Percentiles rank a stretch among this genome's conserved stretches.
Conservation (phyloP, 176 grass and related monocot species). For the bread wheat (Triticum aestivum) region DNA sequence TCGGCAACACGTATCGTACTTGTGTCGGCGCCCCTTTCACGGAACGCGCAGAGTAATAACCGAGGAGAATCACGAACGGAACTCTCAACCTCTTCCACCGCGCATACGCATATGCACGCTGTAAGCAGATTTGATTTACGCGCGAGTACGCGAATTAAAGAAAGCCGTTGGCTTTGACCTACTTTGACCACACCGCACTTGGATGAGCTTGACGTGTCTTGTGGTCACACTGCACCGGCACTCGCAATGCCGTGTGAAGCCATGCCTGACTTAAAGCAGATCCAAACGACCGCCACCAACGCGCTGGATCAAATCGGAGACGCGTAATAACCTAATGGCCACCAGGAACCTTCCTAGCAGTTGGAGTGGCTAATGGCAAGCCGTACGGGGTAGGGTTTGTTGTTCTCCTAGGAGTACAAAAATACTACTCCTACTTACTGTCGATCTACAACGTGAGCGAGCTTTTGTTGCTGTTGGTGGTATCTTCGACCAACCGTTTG, state of each 20-base stretch:
- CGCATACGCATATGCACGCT: not conserved
- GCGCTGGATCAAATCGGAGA: too few relatives aligned
- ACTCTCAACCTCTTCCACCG: not conserved
- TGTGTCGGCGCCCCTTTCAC: not conserved
- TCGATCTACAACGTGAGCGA: not conserved
- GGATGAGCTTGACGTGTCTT: not conserved
- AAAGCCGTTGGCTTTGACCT: not conserved
- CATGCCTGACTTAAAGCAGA: not conserved
- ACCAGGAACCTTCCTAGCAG: conserved; percentile 16
- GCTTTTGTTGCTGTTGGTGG: not conserved
- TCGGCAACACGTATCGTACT: too few relatives aligned
- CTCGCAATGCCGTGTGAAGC: not conserved
- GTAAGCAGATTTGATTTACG: not conserved
- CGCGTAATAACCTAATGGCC: not conserved
- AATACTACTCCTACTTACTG: too few relatives aligned
- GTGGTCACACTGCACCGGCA: not conserved
- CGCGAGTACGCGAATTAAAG: not conserved
- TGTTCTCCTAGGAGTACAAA: not conserved
- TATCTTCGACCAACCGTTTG: not conserved
- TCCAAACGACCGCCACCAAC: not conserved
- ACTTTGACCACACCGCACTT: not conserved
- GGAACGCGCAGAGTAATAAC: too few relatives aligned
- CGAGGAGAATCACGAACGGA: too few relatives aligned
- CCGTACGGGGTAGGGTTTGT: too few relatives aligned
- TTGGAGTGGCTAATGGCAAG: not conserved